phyloP scores from a whole-genome alignment of 345 rosid genomes.

The Noccaea bulbosa region DNA sequence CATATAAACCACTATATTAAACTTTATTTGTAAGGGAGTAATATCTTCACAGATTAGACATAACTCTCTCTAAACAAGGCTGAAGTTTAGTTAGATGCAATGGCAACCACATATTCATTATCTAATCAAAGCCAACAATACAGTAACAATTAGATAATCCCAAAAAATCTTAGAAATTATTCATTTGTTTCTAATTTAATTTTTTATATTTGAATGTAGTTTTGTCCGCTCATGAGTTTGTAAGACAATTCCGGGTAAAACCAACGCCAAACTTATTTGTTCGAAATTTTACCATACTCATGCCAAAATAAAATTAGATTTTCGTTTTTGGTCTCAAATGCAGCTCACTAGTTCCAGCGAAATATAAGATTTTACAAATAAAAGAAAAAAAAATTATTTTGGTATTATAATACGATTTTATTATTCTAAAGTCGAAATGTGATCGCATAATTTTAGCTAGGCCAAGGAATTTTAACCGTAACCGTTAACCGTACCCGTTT shows the following conservation, averaged over 20 bases:
- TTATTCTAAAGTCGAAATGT: too few species aligned
- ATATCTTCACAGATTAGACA: conserved; percentile 5
- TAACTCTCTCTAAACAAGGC: not conserved
- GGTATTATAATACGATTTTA: not conserved
- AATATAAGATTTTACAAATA: not conserved
- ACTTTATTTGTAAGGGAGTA: not conserved
- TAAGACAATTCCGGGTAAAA: not conserved
- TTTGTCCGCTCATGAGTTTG: not conserved
- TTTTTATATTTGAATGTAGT: not conserved
- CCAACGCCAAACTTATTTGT: too few species aligned
- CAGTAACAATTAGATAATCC: not conserved
- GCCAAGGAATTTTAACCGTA: too few species aligned
- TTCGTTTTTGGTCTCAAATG: not conserved
- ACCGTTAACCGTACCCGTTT: too few species aligned
- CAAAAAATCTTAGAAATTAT: not conserved
- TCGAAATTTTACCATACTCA: too few species aligned
- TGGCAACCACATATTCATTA: not conserved
- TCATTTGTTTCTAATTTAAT: not conserved
- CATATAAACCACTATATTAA: not conserved
- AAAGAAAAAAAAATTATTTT: too few species aligned
- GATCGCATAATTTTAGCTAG: too few species aligned
- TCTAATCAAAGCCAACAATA: conserved; percentile 14
- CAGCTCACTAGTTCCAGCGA: too few species aligned
- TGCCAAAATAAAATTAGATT: too few species aligned
- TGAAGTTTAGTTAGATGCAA: conserved; percentile 18